Percentiles rank a stretch among this genome's conserved stretches.
phyloP scores from a whole-genome alignment of 768 basidiomycete genomes.

The Chalciporus pseudorubinellus region DNA sequence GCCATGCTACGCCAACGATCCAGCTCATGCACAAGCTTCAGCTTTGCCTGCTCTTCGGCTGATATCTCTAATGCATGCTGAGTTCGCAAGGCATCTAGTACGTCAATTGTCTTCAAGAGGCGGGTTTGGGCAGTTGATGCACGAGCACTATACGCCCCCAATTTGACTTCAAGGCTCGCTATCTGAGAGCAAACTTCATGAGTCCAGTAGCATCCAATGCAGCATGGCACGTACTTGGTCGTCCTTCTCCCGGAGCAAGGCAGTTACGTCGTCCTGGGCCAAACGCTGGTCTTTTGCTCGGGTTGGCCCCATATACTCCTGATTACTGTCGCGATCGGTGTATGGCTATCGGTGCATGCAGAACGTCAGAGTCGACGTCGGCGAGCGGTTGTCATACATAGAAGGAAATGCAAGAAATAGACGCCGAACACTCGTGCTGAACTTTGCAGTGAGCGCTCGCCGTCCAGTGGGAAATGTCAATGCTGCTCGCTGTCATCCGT shows the following conservation, averaged over 20 bases:
- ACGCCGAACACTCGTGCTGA: neutral
- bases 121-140: constrained; percentile 45
- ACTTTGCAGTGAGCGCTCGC: neutral
- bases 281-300: constrained; percentile 15
- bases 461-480: neutral
- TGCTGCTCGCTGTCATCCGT: neutral
- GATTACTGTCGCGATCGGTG: constrained; percentile 2
- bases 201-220: neutral
- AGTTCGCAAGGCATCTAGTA: constrained; percentile 43
- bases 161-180: constrained; percentile 26
- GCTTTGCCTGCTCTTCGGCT: constrained; percentile 30
- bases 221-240: constrained; percentile 19
- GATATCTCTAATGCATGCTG: constrained; percentile 42
- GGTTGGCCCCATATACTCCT: constrained; percentile 26
- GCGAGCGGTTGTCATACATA: constrained; percentile 12
- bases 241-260: constrained; percentile 25
- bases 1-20: constrained; percentile 33
- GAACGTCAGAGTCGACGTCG: constrained; percentile 1
- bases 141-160: constrained; percentile 38
- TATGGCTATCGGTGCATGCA: constrained; percentile 5
- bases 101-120: constrained; percentile 47
- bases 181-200: constrained; percentile 21
- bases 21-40: constrained; percentile 39
- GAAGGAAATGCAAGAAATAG: constrained; percentile 12
- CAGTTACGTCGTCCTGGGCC: constrained; percentile 19